Base-by-base conservation (phyloP, 441 rosid genomes). In the Raphanus hybrid region DNA sequence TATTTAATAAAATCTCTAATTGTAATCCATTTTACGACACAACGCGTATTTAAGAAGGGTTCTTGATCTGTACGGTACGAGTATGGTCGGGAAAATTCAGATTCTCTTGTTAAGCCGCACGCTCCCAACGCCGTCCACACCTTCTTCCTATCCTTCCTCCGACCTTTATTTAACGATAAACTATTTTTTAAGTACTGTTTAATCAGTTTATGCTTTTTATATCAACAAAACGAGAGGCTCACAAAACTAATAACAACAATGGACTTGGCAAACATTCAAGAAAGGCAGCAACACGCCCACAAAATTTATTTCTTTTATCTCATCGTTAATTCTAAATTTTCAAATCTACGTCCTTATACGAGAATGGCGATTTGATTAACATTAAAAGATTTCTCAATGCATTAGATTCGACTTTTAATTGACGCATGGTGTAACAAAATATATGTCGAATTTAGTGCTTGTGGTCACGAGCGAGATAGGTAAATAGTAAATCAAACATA, bases 61-160 rank as follows among this genome's bases (percentile, higher is more conserved):
- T 54, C 18, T 54, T 77, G 15, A 79, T 78, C 82, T 77, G 87
- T 86, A 83, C 87, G 88, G 87, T 74, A 80, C 80, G 82, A 72
- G 84, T 79, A 5, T 43, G 69, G 43, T 64, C 74, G 62, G 50
- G 27, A 50, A 15, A 10, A 16, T 50, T 58, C 37, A 70, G 66
- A 41, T 70, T 58, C 6, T 26, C 74, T 62, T 35, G 34, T 23
- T 23, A 59, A 43, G n/a, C 23, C 50, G 81, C 84, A 73, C 89
- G 75, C 77, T 64, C 70, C 82, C 85, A 69, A 55, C 29, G 70
- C 74, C 45, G 15, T n/a, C 66, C 37, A 77, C 50, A 77, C 75
- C 74, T 85, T 82, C 85, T 60, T 29, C 32, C 5, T 66, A 57
- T 78, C 72, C 83, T 87, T 80, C 89, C 80, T 54, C 62, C 14